A percentile compares a stretch with the other conserved stretches of the same genome.
These are phyloP conservation scores for Cladosporium sp. DNA, from an alignment of 2,329 filamentous ascomycete species.

Conservation along the genomic window DNA sequence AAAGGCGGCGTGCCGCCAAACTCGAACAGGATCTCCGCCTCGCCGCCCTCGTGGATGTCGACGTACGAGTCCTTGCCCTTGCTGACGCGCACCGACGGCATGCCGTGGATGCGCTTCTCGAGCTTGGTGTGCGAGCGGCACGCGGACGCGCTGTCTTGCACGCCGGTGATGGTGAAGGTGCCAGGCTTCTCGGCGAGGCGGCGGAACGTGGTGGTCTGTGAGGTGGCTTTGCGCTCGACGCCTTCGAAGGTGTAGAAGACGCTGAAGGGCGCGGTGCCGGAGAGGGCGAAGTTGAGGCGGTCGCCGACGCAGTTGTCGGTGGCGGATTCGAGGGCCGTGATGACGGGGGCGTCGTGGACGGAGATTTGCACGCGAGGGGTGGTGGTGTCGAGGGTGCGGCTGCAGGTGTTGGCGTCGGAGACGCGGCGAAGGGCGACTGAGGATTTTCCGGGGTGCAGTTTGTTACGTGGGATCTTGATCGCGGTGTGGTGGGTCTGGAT, in stretches of 20 bases:
- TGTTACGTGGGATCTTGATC: constrained; percentile 77
- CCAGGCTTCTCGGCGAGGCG: constrained; percentile 90
- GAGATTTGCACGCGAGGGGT: constrained; percentile 81
- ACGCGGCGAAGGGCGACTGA: constrained; percentile 86
- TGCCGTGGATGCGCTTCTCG: constrained; percentile 79
- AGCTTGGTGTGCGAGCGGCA: constrained; percentile 78
- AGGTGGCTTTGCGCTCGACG: constrained; percentile 71
- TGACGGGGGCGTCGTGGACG: constrained; percentile 87
- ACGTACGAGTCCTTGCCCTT: constrained; percentile 75
- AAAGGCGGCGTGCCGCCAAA: constrained; percentile 96
- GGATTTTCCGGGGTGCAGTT: constrained; percentile 84
- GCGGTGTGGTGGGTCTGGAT: constrained; percentile 56
- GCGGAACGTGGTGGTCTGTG: constrained; percentile 77
- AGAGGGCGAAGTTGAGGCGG: constrained; percentile 84
- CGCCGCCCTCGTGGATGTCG: constrained; percentile 94
- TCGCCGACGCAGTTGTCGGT: constrained; percentile 94
- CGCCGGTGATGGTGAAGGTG: constrained; percentile 77
- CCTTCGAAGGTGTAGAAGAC: constrained; percentile 88
- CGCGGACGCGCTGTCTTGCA: constrained; percentile 83
- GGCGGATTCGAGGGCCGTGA: constrained; percentile 79
- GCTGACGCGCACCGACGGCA: constrained; percentile 86
- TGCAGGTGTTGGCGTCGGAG: constrained; percentile 80
- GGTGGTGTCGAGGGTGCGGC: constrained; percentile 63
- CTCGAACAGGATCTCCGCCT: constrained; percentile 88
- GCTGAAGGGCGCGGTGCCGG: constrained; percentile 86